Evolutionary conservation across 2,329 filamentous ascomycete species (phyloP), one percentile per base, ranked within the genome.

Genomic region (Coleophoma crateriformis): DNA sequence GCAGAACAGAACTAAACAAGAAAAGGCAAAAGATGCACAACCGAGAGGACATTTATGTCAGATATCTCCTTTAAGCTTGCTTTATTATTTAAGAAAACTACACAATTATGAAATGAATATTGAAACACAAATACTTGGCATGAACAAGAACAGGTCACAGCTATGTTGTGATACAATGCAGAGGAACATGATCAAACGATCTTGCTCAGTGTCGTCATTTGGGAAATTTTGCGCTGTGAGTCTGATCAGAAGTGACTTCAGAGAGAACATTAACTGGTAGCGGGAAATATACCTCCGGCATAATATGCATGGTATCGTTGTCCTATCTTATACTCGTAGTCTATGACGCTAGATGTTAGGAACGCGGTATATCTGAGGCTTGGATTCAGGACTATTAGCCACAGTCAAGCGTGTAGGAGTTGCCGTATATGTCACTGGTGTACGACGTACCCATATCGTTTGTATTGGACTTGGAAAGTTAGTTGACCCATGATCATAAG

Each of bases 261-360:
- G n/a, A n/a, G n/a, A n/a, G n/a, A n/a, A n/a, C n/a, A n/a, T 15
- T 41, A 12, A 4, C 11, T 10, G 41, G 20, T 7, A 4, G 40
- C 3, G 6, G 20, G 22, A 27, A 15, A 20, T 5, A 3, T 44
- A 44, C 42, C 58, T 3, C 72, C 73, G 19, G 71, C 66, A 32
- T 70, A 66, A 53, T 6, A 69, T 0, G 61, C 11, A 70, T 76
- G 73, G 45, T 75, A 76, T 1, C 72, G 64, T 1, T 72, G 65
- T 3, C 73, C 72, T 39, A 74, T 73, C 49, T 74, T 71, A 56
- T 68, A 73, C 37, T 66, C 61, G 55, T 73, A 75, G 43, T 72
- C 54, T 48, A 59, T 66, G 46, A 73, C 69, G 48, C 70, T 71
- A 13, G 72, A 74, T 1, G 67, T 64, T 41, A 72, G 55, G 20